A percentile compares a stretch with the other conserved stretches of the same genome.
These are phyloP conservation scores for Pseudogymnoascus sp. DNA, from an alignment of 2,329 filamentous ascomycete species.

Conservation along the genomic window DNA sequence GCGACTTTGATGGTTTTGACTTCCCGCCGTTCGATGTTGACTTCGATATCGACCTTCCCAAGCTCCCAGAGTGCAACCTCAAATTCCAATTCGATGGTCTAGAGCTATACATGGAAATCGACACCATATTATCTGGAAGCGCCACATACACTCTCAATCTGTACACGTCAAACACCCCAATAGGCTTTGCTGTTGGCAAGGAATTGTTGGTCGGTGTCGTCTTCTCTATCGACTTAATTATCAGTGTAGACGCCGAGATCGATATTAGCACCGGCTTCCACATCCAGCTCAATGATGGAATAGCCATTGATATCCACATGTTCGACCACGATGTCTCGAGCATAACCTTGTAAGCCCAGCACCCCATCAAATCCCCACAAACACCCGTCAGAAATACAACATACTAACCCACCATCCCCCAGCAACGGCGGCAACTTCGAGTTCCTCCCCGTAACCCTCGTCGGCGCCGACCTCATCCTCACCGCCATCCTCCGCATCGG, in stretches of 20 bases:
- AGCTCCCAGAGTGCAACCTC: constrained; percentile 40
- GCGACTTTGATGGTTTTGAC: constrained; percentile 27
- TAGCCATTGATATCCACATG: constrained; percentile 43
- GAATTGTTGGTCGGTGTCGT: constrained; percentile 42
- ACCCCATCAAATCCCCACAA: background rate
- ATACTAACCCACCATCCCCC: constrained; percentile 2
- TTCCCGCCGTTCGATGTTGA: constrained; percentile 36
- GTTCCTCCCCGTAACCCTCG: constrained; percentile 49
- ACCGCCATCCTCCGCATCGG: constrained; percentile 44
- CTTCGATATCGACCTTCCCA: constrained; percentile 39
- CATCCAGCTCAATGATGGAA: constrained; percentile 46
- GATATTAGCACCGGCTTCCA: constrained; percentile 51
- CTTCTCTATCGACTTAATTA: constrained; percentile 46
- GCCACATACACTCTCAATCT: constrained; percentile 44
- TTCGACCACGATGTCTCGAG: constrained; percentile 45
- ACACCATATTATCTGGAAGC: constrained; percentile 37
- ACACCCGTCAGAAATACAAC: background rate
- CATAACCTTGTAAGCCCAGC: constrained; percentile 42
- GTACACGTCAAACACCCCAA: constrained; percentile 39
- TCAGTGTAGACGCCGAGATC: constrained; percentile 42
- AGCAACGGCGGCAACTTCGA: constrained; percentile 50
- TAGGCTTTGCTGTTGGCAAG: constrained; percentile 37
- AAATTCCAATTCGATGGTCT: constrained; percentile 44
- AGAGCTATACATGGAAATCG: constrained; percentile 46
- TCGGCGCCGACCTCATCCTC: constrained; percentile 39